Evolutionary conservation across 192 early-diverging fungal species (phyloP).

Genomic region (Phycomyces nitens): DNA sequence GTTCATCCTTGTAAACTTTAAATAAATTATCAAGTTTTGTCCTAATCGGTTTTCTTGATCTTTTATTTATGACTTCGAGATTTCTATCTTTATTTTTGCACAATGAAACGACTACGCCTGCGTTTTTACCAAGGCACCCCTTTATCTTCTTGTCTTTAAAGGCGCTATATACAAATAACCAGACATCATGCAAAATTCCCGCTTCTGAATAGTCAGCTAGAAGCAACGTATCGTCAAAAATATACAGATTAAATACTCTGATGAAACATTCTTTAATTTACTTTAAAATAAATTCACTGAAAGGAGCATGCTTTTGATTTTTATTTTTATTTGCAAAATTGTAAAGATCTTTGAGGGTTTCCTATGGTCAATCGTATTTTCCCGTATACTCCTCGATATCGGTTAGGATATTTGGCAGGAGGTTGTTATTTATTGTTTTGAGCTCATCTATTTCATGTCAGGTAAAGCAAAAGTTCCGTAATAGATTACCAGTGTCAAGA

Average conservation of each 20-base stretch:
- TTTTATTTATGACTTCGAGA: not conserved
- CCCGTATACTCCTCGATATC: not conserved
- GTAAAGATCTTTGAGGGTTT: not conserved
- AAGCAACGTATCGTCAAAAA: not conserved
- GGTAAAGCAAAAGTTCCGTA: slow-evolving; percentile 4
- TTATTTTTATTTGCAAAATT: slow-evolving; percentile 5
- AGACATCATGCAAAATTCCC: not conserved
- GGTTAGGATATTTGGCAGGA: not conserved
- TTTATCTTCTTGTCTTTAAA: not conserved
- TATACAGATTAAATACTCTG: not conserved
- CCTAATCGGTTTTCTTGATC: slow-evolving; percentile 3
- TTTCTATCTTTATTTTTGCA: slow-evolving; percentile 4
- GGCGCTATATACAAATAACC: not conserved
- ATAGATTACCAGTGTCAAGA: not conserved
- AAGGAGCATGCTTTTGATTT: not conserved
- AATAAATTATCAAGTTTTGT: slow-evolving; percentile 1
- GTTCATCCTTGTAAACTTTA: not conserved
- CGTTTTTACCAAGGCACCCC: not conserved
- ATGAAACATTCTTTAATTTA: slow-evolving; percentile 2
- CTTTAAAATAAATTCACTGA: not conserved
- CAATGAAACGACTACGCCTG: not conserved
- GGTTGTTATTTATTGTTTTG: not conserved
- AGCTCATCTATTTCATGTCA: slow-evolving; percentile 1
- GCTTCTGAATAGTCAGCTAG: not conserved
- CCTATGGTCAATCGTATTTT: not conserved